Conservation (phyloP, 805 yeast genomes). For the Candida maesae region DNA sequence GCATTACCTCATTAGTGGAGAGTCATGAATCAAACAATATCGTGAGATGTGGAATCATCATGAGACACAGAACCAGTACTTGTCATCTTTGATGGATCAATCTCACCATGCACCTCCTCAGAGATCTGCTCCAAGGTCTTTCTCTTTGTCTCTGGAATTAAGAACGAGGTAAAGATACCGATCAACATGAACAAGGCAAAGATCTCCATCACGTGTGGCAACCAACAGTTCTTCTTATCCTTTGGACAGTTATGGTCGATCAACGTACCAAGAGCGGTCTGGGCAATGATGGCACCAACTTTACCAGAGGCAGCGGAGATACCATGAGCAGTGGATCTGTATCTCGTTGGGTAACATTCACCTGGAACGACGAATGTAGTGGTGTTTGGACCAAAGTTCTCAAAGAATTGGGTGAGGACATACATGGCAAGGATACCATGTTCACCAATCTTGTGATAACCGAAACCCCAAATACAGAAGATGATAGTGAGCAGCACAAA, state of each 20-base stretch:
- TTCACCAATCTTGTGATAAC: conserved; percentile 63
- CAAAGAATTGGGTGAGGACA: conserved; percentile 80
- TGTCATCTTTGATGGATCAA: conserved; percentile 42
- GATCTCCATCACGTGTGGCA: conserved; percentile 91
- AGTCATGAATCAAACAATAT: too few species aligned
- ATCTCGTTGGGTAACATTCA: conserved; percentile 90
- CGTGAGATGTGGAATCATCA: too few species aligned
- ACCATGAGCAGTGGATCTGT: conserved; percentile 95
- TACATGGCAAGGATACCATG: conserved; percentile 73
- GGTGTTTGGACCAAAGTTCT: conserved; percentile 90
- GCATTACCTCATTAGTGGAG: too few species aligned
- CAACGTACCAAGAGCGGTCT: conserved; percentile 81
- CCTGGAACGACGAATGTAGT: conserved; percentile 91
- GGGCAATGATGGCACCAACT: conserved; percentile 91
- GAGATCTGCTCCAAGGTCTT: conserved; percentile 80
- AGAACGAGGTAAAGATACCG: conserved; percentile 61
- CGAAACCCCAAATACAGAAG: conserved; percentile 81
- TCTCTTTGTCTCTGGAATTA: conserved; percentile 89
- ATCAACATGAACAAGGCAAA: conserved; percentile 87
- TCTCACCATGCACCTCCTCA: conserved; percentile 81
- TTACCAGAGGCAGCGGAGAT: conserved; percentile 91
- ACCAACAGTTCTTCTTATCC: conserved; percentile 59
- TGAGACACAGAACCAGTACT: not conserved
- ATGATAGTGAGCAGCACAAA: conserved; percentile 66
- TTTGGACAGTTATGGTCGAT: conserved; percentile 73